Base-by-base conservation (phyloP, 345 rosid species). In the Brassica incana region DNA sequence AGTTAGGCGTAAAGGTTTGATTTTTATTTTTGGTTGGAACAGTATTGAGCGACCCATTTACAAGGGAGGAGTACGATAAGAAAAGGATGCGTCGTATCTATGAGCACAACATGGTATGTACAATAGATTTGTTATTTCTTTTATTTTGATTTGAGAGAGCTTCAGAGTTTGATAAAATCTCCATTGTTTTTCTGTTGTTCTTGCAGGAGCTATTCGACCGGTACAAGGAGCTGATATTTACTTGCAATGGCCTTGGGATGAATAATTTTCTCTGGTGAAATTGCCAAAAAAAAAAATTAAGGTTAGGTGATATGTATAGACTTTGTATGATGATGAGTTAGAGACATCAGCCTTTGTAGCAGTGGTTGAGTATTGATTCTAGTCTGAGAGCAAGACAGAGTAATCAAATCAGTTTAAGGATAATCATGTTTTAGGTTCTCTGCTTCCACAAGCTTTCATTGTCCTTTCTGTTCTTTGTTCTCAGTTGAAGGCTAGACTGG, bases 191-290 rank as follows among this genome's bases (percentile, higher is more conserved):
- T 9, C 12, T 11, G 4, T n/a, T 45, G 2, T 45, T 74, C 69
- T 77, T 88, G 87, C 90, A 95, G 99, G 97, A 92, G 36, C 90
- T 91, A 59, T 91, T 95, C 10, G 84, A 88, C 77, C 88, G 86
- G 5, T 89, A 95, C 90, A 90, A 92, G 82, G 97, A 97, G 70
- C 95, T 95, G 23, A 91, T 95, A 85, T 76, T 95, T 63, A 95
- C 97, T 82, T 92, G 99, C 83, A 95, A 89, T 63, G 99, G 99
- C 76, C 91, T 92, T 62, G 99, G 97, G 73, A 88, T 92, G 85
- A 86, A 70, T 84, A 88, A 89, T 29, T 91, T 91, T 15, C 90
- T 91, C 56, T 87, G 89, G 93, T 94, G 43, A 32, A 83, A 25
- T n/a, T 43, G 75, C 48, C 3, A 27, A 27, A 20, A 6, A 14